These are phyloP conservation scores for Flueggea neowawraea DNA, from an alignment of 441 rosid genomes.

Conservation along the genomic window DNA sequence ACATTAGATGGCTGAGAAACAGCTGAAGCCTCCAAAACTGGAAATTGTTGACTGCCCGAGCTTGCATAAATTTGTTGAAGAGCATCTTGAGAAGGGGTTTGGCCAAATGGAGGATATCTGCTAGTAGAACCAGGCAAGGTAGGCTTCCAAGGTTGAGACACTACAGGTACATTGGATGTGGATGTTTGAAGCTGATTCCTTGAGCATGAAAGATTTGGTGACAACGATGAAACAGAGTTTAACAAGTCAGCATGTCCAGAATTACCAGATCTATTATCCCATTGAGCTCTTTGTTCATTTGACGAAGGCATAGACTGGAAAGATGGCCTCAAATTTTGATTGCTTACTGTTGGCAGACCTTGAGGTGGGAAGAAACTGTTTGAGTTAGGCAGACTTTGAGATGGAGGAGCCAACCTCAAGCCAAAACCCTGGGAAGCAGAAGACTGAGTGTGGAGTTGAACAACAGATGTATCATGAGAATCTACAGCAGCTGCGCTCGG, in stretches of 20 bases:
- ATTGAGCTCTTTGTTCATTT: constrained; percentile 12
- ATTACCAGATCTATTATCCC: too few relatives aligned
- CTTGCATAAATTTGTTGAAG: constrained; percentile 29
- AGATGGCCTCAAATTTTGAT: constrained; percentile 16
- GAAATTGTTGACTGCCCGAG: constrained; percentile 40
- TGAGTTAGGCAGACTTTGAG: constrained; percentile 48
- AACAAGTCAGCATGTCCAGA: too few relatives aligned
- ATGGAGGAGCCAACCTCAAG: constrained; percentile 81
- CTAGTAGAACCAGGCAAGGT: constrained; percentile 22
- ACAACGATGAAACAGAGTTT: too few relatives aligned
- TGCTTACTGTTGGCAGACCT: constrained; percentile 29
- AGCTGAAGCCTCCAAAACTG: constrained; percentile 42
- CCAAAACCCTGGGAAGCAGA: constrained; percentile 71
- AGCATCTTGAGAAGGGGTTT: constrained; percentile 29
- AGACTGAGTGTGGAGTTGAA: constrained; percentile 40
- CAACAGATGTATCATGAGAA: constrained; percentile 46
- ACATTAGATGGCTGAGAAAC: constrained; percentile 32
- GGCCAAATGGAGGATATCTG: constrained; percentile 17
- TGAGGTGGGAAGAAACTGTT: constrained; percentile 38
- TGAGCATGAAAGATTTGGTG: constrained; percentile 12
- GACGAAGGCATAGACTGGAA: constrained; percentile 36
- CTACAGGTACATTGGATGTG: constrained; percentile 38
- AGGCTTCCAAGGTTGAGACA: constrained; percentile 27
- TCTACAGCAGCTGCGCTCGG: constrained; percentile 47
- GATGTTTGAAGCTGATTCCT: constrained; percentile 39